Evolutionary conservation across 306 rosid species (phyloP), one percentile per base, ranked within the genome.

Genomic region (Betula pendula): DNA sequence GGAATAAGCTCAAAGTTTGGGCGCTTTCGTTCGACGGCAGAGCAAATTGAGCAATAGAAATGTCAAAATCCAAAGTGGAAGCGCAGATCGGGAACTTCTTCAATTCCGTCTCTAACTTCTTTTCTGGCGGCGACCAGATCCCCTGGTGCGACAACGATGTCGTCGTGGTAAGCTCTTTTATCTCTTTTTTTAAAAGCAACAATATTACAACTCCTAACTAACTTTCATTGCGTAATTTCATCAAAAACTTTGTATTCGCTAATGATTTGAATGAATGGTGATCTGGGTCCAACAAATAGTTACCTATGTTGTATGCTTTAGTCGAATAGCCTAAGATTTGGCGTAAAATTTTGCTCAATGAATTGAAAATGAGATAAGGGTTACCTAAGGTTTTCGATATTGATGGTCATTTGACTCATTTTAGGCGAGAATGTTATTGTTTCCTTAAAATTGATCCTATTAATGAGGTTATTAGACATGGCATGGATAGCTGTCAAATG

Each of bases 101-200:
- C 13, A 90, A 83, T 40, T 88, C 92, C 13, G 89, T 94, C 2
- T 86, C 89, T 12, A 82, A 60, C 72, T 94, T 94, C 94, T 91
- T 94, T 85, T 83, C 96, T 70, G 91, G 97, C 68, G 81, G 81
- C 38, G 98, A 94, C 48, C 82, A 79, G 10, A 85, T 94, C 2
- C 97, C 98, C 11, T 87, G 89, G 90, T 90, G 94, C 81, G 98
- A 94, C 60, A 53, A 82, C 25, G 97, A 88, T 66, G 75, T 94
- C 78, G 71, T 94, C 49, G 87, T 86, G 33, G 98, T 94, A 81
- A 56, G 82, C 42, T 35, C 45, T 20, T 59, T 19, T 11, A 40
- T 24, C 10, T 16, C 53, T 65, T 40, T 16, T 49, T 65, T 40
- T 16, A 13, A 19, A 10, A 45, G 0, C 4, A 45, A 45, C 24